A percentile compares a stretch with the other conserved stretches of the same genome.
phyloP scores from a whole-genome alignment of 2,329 filamentous ascomycete genomes.

The Arthrobotrys entomopaga region DNA sequence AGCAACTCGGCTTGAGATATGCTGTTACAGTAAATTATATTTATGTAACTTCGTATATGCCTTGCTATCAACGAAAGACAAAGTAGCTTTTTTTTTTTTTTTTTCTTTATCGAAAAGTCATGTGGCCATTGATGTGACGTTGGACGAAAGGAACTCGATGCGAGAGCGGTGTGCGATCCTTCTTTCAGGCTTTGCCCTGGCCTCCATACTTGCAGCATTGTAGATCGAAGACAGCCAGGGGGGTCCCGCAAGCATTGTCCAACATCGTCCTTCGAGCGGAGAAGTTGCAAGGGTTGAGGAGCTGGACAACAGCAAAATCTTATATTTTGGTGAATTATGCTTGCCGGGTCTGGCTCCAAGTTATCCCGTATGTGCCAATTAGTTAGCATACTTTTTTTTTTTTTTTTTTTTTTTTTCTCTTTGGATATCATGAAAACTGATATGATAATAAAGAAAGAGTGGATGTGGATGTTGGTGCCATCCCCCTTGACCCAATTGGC shows the following conservation, averaged over 20 bases:
- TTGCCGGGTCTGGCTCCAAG: constrained; percentile 39
- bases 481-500: constrained; percentile 33
- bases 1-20: constrained; percentile 15
- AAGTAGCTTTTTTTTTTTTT: constrained; percentile 25
- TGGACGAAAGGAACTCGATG: constrained; percentile 30
- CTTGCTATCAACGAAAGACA: constrained; percentile 34
- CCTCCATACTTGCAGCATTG: constrained; percentile 8
- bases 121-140: constrained; percentile 53
- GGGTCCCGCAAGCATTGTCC: constrained; percentile 8
- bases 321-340: constrained; percentile 32
- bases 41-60: constrained; percentile 47
- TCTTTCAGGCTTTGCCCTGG: constrained; percentile 48
- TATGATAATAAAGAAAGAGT: constrained; percentile 11
- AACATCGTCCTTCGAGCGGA: constrained; percentile 27
- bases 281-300: constrained; percentile 35
- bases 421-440: constrained; percentile 18
- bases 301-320: constrained; percentile 11
- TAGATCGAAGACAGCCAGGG: constrained; percentile 39
- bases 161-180: constrained; percentile 48
- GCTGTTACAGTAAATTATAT: constrained; percentile 16
- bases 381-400: constrained; percentile 32
- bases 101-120: constrained; percentile 23
- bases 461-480: not conserved
- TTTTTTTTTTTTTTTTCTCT: constrained; percentile 28
- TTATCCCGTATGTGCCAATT: constrained; percentile 26